Evolutionary conservation across 257 asterid species (phyloP).

Genomic region (Buddleja alternifolia): DNA sequence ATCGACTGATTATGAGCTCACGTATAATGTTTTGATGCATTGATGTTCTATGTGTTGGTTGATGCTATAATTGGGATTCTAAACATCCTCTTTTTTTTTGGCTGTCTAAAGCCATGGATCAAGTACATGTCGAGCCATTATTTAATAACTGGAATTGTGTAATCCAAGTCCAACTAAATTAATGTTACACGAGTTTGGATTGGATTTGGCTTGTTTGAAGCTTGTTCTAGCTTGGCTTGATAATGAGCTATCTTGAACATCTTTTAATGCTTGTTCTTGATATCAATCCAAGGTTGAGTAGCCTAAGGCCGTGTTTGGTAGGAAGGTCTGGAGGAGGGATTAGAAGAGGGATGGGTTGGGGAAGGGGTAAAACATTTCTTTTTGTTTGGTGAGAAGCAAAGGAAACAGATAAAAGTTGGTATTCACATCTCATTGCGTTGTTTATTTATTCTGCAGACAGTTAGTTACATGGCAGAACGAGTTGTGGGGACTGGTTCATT

Average conservation of each 20-base stretch:
- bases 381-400: conserved; percentile 11
- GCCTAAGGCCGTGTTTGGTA: conserved; percentile 28
- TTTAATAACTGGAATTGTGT: not conserved
- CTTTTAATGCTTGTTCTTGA: conserved; percentile 17
- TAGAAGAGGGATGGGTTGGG: conserved; percentile 11
- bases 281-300: conserved; percentile 16
- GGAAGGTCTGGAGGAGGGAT: not conserved
- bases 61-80: not conserved
- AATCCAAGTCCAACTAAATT: conserved; percentile 4
- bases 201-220: conserved; percentile 11
- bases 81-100: not conserved
- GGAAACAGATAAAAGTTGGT: not conserved
- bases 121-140: not conserved
- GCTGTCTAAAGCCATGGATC: not conserved
- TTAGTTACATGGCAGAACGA: conserved; percentile 75
- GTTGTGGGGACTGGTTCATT: conserved; percentile 76
- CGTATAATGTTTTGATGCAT: not conserved
- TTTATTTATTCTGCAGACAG: conserved; percentile 43
- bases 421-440: conserved; percentile 23
- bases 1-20: conserved; percentile 1
- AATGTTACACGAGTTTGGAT: conserved; percentile 6
- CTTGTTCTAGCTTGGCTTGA: conserved; percentile 5
- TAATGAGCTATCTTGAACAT: conserved; percentile 15
- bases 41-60: not conserved
- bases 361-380: not conserved